These are phyloP conservation scores for Penicillium ochrochloron DNA, from an alignment of 495 filamentous ascomycete genomes.

Conservation along the genomic window DNA sequence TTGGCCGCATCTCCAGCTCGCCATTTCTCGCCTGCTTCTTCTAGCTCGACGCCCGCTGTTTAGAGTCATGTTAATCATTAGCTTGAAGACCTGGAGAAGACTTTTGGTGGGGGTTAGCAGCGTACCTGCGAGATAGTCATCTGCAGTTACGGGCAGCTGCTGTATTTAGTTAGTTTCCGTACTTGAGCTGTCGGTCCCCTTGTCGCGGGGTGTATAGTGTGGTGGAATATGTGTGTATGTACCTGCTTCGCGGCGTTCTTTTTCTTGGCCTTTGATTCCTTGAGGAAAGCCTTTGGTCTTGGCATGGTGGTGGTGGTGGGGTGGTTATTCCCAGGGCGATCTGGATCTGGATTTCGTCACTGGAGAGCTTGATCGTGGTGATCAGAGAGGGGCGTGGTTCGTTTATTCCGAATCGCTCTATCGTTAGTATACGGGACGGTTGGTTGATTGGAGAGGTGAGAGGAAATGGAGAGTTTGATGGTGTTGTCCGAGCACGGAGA, in stretches of 20 bases:
- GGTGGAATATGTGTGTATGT: not conserved
- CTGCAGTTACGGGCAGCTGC: conserved; percentile 61
- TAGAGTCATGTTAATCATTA: not conserved
- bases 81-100: not conserved
- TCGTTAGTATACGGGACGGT: not conserved
- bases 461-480: not conserved
- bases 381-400: not conserved
- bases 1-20: conserved; percentile 71
- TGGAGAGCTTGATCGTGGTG: not conserved
- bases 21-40: conserved; percentile 77
- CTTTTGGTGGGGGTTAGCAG: not conserved
- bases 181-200: not conserved
- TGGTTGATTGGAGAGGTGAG: not conserved
- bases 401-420: not conserved
- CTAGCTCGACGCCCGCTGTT: conserved; percentile 66
- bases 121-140: conserved; percentile 64
- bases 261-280: conserved; percentile 50
- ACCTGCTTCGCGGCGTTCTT: conserved; percentile 50
- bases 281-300: conserved; percentile 57
- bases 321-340: not conserved
- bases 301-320: conserved; percentile 43
- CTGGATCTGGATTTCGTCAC: conserved; percentile 1
- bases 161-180: not conserved
- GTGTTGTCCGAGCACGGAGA: not conserved
- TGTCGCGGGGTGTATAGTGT: too few relatives aligned